Percentiles rank a stretch among this genome's conserved stretches.
These are phyloP conservation scores for Dioszegia crocea DNA, from an alignment of 768 basidiomycete genomes.

Conservation along the genomic window DNA sequence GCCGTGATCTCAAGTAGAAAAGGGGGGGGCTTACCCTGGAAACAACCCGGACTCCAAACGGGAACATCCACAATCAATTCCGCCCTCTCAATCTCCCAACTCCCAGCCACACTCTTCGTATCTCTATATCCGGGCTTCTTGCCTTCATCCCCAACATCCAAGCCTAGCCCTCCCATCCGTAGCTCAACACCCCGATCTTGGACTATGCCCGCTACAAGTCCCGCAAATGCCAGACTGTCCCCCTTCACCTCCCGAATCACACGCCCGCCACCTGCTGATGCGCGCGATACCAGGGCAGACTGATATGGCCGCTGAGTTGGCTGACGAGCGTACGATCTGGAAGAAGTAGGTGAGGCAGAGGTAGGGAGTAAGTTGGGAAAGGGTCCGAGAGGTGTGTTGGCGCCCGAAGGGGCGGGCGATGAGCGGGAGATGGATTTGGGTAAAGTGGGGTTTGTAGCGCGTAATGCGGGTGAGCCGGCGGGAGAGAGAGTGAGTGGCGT, in stretches of 20 bases:
- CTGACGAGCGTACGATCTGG: constrained; percentile 31
- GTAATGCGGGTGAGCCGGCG: constrained; percentile 1
- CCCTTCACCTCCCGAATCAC: constrained; percentile 18
- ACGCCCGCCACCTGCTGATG: constrained; percentile 2
- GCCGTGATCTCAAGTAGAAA: background rate
- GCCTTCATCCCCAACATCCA: background rate
- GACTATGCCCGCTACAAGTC: constrained; percentile 20
- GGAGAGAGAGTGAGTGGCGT: constrained; percentile 20
- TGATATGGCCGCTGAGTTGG: constrained; percentile 34
- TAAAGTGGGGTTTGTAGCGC: background rate
- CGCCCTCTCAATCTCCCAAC: constrained; percentile 40
- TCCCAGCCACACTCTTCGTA: constrained; percentile 24
- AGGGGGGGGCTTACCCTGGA: constrained; percentile 32
- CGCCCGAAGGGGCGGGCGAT: constrained; percentile 1
- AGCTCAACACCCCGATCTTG: constrained; percentile 9
- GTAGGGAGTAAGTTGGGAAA: constrained; percentile 1
- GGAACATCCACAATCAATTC: constrained; percentile 48
- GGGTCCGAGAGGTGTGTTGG: constrained; percentile 12
- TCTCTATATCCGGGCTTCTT: background rate
- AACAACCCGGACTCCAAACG: constrained; percentile 46
- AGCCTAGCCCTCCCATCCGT: constrained; percentile 9
- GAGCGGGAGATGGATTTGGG: background rate
- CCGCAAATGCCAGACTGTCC: constrained; percentile 35
- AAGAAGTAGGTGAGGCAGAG: background rate
- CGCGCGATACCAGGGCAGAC: constrained; percentile 14